Conservation (phyloP, 2,329 filamentous ascomycete species). For the Parasarocladium wereldwijsianum region DNA sequence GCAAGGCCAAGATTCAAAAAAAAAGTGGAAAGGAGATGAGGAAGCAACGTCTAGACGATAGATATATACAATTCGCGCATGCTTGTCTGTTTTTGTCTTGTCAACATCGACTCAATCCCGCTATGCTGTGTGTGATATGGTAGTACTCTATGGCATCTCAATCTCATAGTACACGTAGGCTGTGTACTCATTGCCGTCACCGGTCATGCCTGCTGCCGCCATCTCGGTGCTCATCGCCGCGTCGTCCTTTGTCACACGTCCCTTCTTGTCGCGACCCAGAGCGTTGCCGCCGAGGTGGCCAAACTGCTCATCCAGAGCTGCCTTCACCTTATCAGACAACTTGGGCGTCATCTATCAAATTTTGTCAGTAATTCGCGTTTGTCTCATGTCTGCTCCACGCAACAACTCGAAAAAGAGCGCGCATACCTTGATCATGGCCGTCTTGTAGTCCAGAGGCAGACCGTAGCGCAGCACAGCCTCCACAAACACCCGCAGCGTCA, state of each 20-base stretch:
- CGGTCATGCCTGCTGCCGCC: slow-evolving; percentile 56
- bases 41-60: too few relatives aligned
- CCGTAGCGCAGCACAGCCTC: slow-evolving; percentile 97
- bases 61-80: background rate
- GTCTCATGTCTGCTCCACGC: background rate
- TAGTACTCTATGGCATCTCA: slow-evolving; percentile 46
- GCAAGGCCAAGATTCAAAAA: too few relatives aligned
- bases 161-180: slow-evolving; percentile 97
- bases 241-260: slow-evolving; percentile 82
- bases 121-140: too few relatives aligned
- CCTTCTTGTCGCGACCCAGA: slow-evolving; percentile 86
- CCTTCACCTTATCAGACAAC: slow-evolving; percentile 61
- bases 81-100: too few relatives aligned
- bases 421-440: slow-evolving; percentile 68
- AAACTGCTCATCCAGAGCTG: slow-evolving; percentile 69
- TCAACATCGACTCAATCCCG: too few relatives aligned
- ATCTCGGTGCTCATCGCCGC: slow-evolving; percentile 66
- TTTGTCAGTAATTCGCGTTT: background rate
- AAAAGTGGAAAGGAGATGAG: too few relatives aligned
- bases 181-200: slow-evolving; percentile 73
- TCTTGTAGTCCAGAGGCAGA: slow-evolving; percentile 77
- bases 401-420: background rate
- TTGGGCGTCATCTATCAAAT: slow-evolving; percentile 61
- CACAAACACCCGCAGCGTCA: slow-evolving; percentile 86
- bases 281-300: slow-evolving; percentile 92